A percentile compares a stretch with the other conserved stretches of the same genome.
phyloP scores from a whole-genome alignment of 228 moss, liverwort and hornwort species.

The Sphagnum magellanicum region DNA sequence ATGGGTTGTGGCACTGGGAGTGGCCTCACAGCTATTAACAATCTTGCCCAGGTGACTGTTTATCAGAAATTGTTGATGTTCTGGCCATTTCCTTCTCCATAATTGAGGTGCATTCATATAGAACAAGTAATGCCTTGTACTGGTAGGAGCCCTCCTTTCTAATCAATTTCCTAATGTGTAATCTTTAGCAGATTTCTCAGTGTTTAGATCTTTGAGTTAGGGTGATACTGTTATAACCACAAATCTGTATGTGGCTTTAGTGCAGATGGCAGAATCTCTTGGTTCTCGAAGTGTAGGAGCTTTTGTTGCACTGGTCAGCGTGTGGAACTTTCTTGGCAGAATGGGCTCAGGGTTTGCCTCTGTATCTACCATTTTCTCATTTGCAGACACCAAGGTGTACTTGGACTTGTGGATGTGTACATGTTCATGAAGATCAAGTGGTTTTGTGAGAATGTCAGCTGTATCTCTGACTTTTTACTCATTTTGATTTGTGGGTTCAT shows the following conservation, averaged over 20 bases:
- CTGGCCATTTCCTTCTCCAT: not conserved
- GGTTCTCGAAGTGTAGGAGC: conserved; percentile 91
- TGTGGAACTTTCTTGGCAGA: conserved; percentile 96
- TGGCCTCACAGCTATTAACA: conserved; percentile 92
- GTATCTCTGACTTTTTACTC: too few species aligned
- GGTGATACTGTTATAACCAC: too few species aligned
- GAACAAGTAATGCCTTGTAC: too few species aligned
- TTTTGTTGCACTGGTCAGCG: conserved; percentile 90
- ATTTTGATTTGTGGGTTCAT: not conserved
- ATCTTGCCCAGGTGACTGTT: conserved; percentile 73
- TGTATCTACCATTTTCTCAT: not conserved
- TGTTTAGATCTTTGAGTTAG: too few species aligned
- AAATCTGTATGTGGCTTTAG: not conserved
- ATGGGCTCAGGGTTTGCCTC: conserved; percentile 81
- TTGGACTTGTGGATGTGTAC: too few species aligned
- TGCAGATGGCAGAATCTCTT: conserved; percentile 94
- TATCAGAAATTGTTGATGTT: not conserved
- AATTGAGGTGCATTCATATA: not conserved
- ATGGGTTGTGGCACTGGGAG: conserved; percentile 99
- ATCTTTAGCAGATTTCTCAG: too few species aligned
- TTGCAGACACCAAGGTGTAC: too few species aligned
- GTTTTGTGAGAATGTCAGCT: too few species aligned
- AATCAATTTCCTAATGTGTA: too few species aligned
- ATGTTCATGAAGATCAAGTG: too few species aligned
- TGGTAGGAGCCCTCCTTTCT: too few species aligned